A percentile compares a stretch with the other conserved stretches of the same genome.
phyloP scores from a whole-genome alignment of 1,284 basidiomycete species.

The Naganishia cerealis region DNA sequence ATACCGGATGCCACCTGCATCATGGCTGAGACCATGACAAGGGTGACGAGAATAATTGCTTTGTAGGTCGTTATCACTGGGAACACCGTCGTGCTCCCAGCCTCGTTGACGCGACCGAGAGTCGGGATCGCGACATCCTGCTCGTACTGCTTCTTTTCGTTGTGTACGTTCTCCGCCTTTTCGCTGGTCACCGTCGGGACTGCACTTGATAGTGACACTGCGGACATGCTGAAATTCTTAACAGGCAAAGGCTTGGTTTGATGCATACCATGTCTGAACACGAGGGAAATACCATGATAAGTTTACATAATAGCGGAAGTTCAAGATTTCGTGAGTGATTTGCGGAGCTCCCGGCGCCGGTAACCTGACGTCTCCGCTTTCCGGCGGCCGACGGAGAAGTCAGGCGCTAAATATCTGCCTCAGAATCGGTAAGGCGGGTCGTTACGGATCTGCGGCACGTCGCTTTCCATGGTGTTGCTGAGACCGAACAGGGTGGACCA shows the following conservation, averaged over 20 bases:
- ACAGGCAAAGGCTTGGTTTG: background rate
- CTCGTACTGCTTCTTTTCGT: constrained; percentile 6
- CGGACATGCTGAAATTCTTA: background rate
- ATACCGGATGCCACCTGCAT: constrained; percentile 16
- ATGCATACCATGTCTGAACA: background rate
- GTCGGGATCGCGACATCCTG: constrained; percentile 3
- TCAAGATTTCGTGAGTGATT: background rate
- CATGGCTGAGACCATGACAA: constrained; percentile 9
- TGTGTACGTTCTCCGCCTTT: background rate
- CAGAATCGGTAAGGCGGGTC: background rate
- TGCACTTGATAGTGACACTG: background rate
- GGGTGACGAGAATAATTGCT: constrained; percentile 12
- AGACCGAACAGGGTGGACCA: constrained; percentile 16
- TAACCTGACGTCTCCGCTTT: background rate
- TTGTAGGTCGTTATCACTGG: constrained; percentile 7
- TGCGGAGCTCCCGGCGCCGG: background rate
- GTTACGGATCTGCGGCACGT: background rate
- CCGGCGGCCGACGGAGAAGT: background rate
- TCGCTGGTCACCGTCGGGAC: background rate
- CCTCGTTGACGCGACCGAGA: background rate
- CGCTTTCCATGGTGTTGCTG: background rate
- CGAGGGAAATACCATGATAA: background rate
- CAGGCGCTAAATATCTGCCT: background rate
- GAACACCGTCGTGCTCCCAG: background rate
- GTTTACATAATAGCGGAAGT: background rate